These are phyloP conservation scores for Thalassiosira livingstoniorum DNA, from an alignment of 352 stramenopile species.

Conservation along the genomic window DNA sequence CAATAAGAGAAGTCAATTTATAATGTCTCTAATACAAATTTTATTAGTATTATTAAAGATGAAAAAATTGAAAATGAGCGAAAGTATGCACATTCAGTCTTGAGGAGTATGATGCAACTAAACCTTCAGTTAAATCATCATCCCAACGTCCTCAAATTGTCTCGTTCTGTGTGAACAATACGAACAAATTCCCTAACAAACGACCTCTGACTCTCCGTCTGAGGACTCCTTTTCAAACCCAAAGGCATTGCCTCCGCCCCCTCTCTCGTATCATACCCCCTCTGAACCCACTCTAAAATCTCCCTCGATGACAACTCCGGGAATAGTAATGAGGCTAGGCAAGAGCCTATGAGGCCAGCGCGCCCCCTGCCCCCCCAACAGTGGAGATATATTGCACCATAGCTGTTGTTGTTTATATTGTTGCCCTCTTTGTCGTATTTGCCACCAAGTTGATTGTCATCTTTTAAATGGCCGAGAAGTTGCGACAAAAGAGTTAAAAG, in stretches of 20 bases:
- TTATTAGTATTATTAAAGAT: too few species aligned
- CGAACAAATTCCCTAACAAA: conserved; percentile 67
- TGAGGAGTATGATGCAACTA: too few species aligned
- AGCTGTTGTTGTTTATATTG: conserved; percentile 38
- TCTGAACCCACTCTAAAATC: conserved; percentile 62
- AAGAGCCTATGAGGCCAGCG: conserved; percentile 63
- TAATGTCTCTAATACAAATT: too few species aligned
- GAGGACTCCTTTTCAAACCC: conserved; percentile 58
- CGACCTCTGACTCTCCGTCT: conserved; percentile 61
- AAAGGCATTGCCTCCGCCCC: conserved; percentile 59
- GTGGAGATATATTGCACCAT: conserved; percentile 64
- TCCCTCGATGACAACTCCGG: conserved; percentile 43
- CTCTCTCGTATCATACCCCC: conserved; percentile 55
- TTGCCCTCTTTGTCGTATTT: conserved; percentile 48
- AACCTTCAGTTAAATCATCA: too few species aligned
- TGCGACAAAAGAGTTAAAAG: conserved; percentile 46
- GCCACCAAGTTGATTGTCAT: too few species aligned
- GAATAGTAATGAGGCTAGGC: conserved; percentile 58
- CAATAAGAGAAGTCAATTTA: too few species aligned
- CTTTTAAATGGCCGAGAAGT: conserved; percentile 55
- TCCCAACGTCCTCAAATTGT: not conserved
- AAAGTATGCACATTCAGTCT: too few species aligned
- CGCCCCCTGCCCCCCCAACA: conserved; percentile 74
- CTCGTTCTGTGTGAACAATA: conserved; percentile 27
- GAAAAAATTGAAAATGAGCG: too few species aligned